Evolutionary conservation across 2,329 filamentous ascomycete species (phyloP).

Genomic region (Lomentospora prolificans): DNA sequence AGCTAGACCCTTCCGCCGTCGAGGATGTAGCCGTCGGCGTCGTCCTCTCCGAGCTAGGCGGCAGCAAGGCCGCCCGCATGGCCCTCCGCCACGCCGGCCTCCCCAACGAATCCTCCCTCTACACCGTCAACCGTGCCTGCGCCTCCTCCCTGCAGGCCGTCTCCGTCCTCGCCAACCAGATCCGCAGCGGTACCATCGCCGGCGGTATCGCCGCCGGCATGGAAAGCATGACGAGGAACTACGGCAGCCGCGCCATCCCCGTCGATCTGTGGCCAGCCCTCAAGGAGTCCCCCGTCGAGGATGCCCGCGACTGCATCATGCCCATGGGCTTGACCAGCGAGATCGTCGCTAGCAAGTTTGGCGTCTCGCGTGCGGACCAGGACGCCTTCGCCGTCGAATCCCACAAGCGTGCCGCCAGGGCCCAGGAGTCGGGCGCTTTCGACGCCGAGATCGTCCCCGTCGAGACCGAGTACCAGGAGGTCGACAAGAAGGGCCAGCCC

Average conservation of each 20-base stretch:
- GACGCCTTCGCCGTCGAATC: slow-evolving; percentile 71
- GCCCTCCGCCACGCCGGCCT: slow-evolving; percentile 77
- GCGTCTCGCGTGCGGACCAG: slow-evolving; percentile 64
- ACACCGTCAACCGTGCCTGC: slow-evolving; percentile 85
- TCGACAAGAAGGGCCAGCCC: slow-evolving; percentile 49
- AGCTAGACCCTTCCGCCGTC: slow-evolving; percentile 58
- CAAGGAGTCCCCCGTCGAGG: slow-evolving; percentile 50
- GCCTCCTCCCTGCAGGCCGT: slow-evolving; percentile 70
- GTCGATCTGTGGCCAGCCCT: slow-evolving; percentile 69
- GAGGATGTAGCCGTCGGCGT: slow-evolving; percentile 81
- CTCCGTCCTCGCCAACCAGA: slow-evolving; percentile 62
- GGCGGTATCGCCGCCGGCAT: slow-evolving; percentile 78
- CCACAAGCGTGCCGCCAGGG: slow-evolving; percentile 63
- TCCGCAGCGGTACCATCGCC: slow-evolving; percentile 63
- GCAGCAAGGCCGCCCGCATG: slow-evolving; percentile 85
- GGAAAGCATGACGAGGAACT: slow-evolving; percentile 95
- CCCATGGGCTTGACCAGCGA: slow-evolving; percentile 86
- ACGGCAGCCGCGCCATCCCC: slow-evolving; percentile 76
- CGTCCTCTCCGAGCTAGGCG: slow-evolving; percentile 83
- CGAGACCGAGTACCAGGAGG: slow-evolving; percentile 55
- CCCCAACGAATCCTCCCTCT: slow-evolving; percentile 61
- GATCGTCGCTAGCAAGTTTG: slow-evolving; percentile 74
- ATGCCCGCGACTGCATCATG: slow-evolving; percentile 84
- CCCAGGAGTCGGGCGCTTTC: slow-evolving; percentile 61
- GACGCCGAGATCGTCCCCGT: slow-evolving; percentile 74